Percentiles rank a stretch among this genome's conserved stretches.
These are phyloP conservation scores for Wickerhamiella spandovensis DNA, from an alignment of 805 yeast species.

Conservation along the genomic window DNA sequence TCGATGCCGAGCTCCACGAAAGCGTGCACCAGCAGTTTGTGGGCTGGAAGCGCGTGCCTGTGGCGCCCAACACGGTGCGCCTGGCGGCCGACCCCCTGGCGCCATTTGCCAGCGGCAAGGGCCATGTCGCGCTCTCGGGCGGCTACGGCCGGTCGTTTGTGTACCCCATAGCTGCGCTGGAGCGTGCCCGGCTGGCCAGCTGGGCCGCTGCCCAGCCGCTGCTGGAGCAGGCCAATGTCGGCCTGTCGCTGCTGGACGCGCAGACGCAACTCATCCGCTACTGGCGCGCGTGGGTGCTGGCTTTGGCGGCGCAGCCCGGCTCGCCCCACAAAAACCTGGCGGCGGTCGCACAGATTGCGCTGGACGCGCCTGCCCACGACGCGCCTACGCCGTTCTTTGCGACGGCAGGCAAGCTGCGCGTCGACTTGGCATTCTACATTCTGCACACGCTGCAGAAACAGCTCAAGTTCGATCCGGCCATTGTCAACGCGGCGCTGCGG, in stretches of 20 bases:
- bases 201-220: conserved; percentile 33
- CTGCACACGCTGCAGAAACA: conserved; percentile 10
- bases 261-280: conserved; percentile 61
- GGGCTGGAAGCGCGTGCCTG: background rate
- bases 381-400: conserved; percentile 34
- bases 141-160: conserved; percentile 27
- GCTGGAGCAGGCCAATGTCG: conserved; percentile 36
- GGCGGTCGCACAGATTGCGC: background rate
- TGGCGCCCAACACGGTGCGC: background rate
- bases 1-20: conserved; percentile 4
- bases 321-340: background rate
- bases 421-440: conserved; percentile 50
- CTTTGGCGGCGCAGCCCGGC: conserved; percentile 31
- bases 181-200: conserved; percentile 37
- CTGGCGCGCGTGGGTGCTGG: conserved; percentile 58
- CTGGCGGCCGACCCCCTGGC: background rate
- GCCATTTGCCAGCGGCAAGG: background rate
- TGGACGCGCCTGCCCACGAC: conserved; percentile 23
- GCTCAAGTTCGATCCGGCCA: conserved; percentile 12
- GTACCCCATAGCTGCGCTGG: conserved; percentile 52
- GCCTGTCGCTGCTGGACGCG: conserved; percentile 48
- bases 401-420: conserved; percentile 44
- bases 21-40: background rate
- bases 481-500: conserved; percentile 23
- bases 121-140: background rate